A percentile compares a stretch with the other conserved stretches of the same genome.
These are phyloP conservation scores for Boletus sp. DNA, from an alignment of 768 basidiomycete genomes.

Conservation along the genomic window DNA sequence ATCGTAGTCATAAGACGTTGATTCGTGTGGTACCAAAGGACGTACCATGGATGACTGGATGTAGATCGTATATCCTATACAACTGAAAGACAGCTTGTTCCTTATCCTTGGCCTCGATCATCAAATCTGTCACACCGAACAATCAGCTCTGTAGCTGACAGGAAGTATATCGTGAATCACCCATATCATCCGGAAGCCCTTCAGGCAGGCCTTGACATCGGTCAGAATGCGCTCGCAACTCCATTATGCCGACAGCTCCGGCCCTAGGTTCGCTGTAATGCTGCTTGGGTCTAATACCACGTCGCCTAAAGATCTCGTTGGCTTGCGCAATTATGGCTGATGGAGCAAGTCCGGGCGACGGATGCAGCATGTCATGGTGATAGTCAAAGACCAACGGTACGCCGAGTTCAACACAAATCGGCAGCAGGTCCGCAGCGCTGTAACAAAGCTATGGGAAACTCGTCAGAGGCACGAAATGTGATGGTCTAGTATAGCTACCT, in stretches of 20 bases:
- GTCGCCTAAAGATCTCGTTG: conserved; percentile 67
- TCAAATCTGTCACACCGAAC: conserved; percentile 53
- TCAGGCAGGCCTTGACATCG: conserved; percentile 68
- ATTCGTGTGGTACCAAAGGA: not conserved
- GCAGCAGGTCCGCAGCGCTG: conserved; percentile 84
- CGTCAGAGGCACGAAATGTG: not conserved
- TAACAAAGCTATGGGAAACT: conserved; percentile 61
- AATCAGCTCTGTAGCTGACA: not conserved
- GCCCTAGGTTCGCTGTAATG: conserved; percentile 90
- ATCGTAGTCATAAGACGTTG: not conserved
- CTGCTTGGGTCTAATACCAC: conserved; percentile 87
- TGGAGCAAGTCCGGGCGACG: conserved; percentile 55
- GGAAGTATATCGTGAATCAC: conserved; percentile 31
- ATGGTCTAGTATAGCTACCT: conserved; percentile 42
- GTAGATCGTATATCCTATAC: conserved; percentile 71
- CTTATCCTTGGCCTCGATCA: conserved; percentile 94
- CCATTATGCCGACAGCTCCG: conserved; percentile 81
- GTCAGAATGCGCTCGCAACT: conserved; percentile 83
- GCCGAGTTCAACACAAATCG: conserved; percentile 78
- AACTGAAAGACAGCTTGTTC: conserved; percentile 91
- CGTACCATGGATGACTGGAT: conserved; percentile 60
- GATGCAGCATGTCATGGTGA: conserved; percentile 77
- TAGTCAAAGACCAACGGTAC: conserved; percentile 77
- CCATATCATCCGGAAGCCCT: conserved; percentile 67
- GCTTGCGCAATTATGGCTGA: conserved; percentile 70